These are phyloP conservation scores for Neurospora sp. DNA, from an alignment of 495 filamentous ascomycete species.

Conservation along the genomic window DNA sequence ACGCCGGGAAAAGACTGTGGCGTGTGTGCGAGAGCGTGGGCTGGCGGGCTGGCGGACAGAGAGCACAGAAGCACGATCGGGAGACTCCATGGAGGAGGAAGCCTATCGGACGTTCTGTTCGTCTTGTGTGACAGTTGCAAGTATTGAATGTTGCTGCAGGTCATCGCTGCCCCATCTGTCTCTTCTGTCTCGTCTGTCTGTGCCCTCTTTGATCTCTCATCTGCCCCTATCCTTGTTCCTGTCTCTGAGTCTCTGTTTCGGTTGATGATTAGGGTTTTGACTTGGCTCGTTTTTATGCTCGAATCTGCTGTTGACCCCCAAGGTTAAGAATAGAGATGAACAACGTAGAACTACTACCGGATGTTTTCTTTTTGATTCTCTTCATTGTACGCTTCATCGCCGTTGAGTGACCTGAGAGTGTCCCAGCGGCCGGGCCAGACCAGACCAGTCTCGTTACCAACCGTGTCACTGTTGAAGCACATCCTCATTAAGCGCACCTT, in stretches of 20 bases:
- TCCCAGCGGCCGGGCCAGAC: background rate
- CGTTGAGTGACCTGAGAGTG: background rate
- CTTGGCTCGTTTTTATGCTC: background rate
- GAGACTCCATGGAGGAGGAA: conserved; percentile 1
- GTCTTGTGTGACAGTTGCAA: background rate
- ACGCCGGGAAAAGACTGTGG: background rate
- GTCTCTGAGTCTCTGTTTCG: background rate
- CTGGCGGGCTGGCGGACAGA: background rate
- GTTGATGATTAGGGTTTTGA: background rate
- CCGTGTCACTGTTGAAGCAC: background rate
- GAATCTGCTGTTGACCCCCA: background rate
- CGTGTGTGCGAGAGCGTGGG: background rate
- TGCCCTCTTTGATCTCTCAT: background rate
- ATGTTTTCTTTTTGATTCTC: background rate
- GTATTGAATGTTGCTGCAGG: background rate
- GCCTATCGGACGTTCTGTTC: background rate
- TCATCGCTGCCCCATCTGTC: background rate
- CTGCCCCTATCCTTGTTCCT: background rate
- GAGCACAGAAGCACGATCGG: conserved; percentile 5
- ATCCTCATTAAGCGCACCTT: background rate
- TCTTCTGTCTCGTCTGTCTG: background rate
- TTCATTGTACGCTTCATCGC: background rate
- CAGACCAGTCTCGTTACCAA: background rate
- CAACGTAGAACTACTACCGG: background rate
- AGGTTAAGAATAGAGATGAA: background rate